Conservation (phyloP, 345 rosid genomes). For the Abelmoschus esculentus region DNA sequence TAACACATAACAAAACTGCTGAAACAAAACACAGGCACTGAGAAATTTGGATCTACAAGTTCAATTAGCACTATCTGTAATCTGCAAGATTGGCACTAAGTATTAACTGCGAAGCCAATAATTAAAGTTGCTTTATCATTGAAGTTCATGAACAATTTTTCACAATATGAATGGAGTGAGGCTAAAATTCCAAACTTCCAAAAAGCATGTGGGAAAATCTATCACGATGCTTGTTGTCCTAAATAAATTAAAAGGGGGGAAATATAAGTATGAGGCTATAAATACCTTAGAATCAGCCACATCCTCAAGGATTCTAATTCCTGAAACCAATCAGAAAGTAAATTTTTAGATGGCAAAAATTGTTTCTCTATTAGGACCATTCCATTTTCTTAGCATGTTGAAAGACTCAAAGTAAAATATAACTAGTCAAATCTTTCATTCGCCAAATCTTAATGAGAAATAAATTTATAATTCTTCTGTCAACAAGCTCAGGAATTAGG, state of each 20-base stretch:
- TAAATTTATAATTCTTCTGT: neutral
- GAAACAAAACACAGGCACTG: neutral
- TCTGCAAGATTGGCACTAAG: neutral
- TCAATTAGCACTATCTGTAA: neutral
- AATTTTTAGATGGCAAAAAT: slow-evolving; percentile 1
- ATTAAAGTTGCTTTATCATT: neutral
- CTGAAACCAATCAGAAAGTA: slow-evolving; percentile 37
- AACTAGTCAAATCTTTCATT: neutral
- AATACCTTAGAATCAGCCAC: slow-evolving; percentile 73
- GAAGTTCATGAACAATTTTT: neutral
- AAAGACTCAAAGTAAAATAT: neutral
- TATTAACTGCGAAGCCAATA: neutral
- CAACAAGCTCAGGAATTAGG: neutral
- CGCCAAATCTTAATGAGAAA: neutral
- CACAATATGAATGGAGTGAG: neutral
- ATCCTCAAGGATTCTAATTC: slow-evolving; percentile 92
- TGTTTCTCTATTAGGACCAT: slow-evolving; percentile 1
- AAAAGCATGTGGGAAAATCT: neutral
- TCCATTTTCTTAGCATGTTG: neutral
- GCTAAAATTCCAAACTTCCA: neutral
- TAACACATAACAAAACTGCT: neutral
- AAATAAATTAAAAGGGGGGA: neutral
- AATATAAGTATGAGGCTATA: neutral
- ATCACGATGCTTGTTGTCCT: neutral
- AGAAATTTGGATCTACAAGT: slow-evolving; percentile 1